A percentile compares a stretch with the other conserved stretches of the same genome.
Conservation (phyloP, 2,329 filamentous ascomycete genomes). For the Ascochyta rabiei region DNA sequence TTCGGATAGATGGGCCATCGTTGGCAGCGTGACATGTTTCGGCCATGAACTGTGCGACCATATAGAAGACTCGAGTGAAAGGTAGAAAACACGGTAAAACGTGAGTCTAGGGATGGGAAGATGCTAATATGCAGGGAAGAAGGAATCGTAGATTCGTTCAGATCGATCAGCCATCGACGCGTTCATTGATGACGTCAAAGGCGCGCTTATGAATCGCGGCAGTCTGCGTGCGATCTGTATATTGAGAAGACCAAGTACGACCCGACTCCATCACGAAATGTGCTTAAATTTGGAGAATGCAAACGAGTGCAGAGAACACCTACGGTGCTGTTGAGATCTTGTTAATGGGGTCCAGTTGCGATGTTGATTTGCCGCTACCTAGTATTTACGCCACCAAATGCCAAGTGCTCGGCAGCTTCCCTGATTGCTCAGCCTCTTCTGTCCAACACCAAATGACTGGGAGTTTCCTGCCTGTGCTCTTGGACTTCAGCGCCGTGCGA, state of each 20-base stretch:
- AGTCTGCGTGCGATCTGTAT: neutral
- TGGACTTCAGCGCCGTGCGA: too few relatives aligned
- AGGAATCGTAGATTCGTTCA: neutral
- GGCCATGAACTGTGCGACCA: constrained; percentile 1
- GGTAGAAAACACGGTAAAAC: neutral
- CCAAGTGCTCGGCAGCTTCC: too few relatives aligned
- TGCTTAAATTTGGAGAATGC: neutral
- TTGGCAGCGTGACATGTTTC: constrained; percentile 5
- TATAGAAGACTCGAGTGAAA: neutral
- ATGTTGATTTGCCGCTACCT: too few relatives aligned
- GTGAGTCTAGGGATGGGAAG: neutral
- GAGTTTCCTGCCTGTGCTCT: too few relatives aligned
- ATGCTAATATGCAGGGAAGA: constrained; percentile 2
- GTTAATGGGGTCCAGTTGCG: neutral
- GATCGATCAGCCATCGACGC: neutral
- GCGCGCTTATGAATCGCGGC: neutral
- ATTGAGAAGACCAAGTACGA: neutral
- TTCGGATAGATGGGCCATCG: constrained; percentile 31
- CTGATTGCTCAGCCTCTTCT: too few relatives aligned
- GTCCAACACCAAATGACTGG: too few relatives aligned
- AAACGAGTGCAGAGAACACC: neutral
- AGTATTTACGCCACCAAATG: too few relatives aligned
- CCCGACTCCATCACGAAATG: neutral
- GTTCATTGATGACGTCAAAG: constrained; percentile 11
- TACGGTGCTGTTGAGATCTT: too few relatives aligned